These are phyloP conservation scores for Nakaseomyces uthaithaninus DNA, from an alignment of 1,139 yeast species.

Conservation along the genomic window DNA sequence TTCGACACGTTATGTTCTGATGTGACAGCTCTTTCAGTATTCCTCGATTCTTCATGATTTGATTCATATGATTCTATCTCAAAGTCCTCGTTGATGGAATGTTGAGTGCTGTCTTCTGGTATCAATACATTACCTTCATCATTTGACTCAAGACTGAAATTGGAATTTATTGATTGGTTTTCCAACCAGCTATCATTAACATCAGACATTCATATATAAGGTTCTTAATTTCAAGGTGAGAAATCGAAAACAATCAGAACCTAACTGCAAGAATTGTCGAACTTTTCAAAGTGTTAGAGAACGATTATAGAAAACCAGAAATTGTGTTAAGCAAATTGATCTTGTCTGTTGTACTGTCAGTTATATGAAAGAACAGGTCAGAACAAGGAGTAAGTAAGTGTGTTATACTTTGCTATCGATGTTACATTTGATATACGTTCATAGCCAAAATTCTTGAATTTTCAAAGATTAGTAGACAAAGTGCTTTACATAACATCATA, in stretches of 20 bases:
- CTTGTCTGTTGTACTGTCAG: too few relatives aligned
- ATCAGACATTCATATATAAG: constrained; percentile 1
- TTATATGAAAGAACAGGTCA: too few relatives aligned
- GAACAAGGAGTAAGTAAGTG: too few relatives aligned
- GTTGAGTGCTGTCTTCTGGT: neutral
- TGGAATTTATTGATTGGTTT: neutral
- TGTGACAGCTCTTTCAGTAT: neutral
- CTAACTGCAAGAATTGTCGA: neutral
- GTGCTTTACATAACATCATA: too few relatives aligned
- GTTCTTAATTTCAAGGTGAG: neutral
- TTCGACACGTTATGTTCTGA: neutral
- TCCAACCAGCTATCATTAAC: constrained; percentile 4
- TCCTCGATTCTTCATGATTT: neutral
- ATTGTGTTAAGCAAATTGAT: neutral
- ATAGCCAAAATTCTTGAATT: too few relatives aligned
- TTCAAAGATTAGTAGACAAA: too few relatives aligned
- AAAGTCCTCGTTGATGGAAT: neutral
- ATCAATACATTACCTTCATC: neutral
- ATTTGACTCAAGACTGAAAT: neutral
- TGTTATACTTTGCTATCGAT: too few relatives aligned
- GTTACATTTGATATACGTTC: too few relatives aligned
- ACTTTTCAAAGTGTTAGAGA: neutral
- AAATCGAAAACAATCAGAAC: neutral
- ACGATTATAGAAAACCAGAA: neutral
- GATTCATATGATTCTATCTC: neutral